Evolutionary conservation across 1,284 basidiomycete genomes (phyloP).

Genomic region (Ceratobasidium sp.): DNA sequence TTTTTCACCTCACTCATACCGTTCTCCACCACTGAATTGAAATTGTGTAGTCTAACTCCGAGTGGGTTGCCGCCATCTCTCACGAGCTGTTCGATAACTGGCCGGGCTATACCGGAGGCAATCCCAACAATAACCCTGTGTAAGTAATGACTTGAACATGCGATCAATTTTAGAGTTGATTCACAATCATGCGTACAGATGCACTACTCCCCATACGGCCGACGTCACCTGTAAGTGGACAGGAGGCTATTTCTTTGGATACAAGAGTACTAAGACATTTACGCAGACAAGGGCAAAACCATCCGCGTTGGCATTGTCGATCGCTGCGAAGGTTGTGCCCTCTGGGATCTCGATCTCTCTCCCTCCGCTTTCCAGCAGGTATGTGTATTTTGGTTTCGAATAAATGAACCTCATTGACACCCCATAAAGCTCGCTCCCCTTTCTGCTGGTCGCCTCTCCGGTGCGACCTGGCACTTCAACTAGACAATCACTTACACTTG

Average conservation of each 20-base stretch:
- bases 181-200: not conserved
- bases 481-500: not conserved
- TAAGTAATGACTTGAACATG: not conserved
- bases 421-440: conserved; percentile 10
- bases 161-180: not conserved
- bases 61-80: conserved; percentile 23
- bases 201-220: not conserved
- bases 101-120: conserved; percentile 29
- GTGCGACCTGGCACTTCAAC: conserved; percentile 25
- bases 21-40: not conserved
- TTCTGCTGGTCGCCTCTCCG: conserved; percentile 8
- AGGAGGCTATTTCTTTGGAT: no score
- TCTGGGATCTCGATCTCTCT: conserved; percentile 25
- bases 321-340: conserved; percentile 17
- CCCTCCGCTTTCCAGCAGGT: conserved; percentile 34
- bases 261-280: not conserved
- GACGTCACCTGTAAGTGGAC: not conserved
- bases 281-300: conserved; percentile 19
- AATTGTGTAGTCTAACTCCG: not conserved
- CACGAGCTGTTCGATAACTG: conserved; percentile 28
- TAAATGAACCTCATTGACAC: not conserved
- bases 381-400: not conserved
- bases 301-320: conserved; percentile 16
- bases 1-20: not conserved
- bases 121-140: conserved; percentile 35